Base-by-base conservation (phyloP, 768 basidiomycete genomes). In the Leccinellum rugosiceps region DNA sequence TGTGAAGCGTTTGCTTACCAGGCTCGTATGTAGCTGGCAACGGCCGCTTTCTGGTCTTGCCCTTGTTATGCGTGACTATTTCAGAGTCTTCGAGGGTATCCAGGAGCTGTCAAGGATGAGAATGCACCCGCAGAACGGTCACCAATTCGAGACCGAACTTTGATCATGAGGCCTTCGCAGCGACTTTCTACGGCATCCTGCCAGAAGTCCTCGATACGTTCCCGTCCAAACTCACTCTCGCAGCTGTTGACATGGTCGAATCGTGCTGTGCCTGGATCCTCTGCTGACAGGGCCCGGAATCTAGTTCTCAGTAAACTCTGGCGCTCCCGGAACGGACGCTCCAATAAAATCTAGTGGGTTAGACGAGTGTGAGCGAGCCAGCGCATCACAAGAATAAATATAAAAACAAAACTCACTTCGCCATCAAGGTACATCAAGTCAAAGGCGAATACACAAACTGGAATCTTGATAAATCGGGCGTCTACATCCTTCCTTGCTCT, bases 151-250 rank as follows among this genome's bases (percentile, higher is more conserved):
- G 43, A 47, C 77, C 26, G 44, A 43, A 86, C 88, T 74, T 97
- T 97, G 66, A 96, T 81, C 94, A 97, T 95, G 60, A 96, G 76
- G n/a, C 94, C 94, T 72, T 97, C 94, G 55, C 88, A 90, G 54
- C 85, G 84, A 67, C 86, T 86, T 66, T 84, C 83, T 23, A 93
- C 79, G 3, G 90, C 87, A 57, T 78, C 78, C 65, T 83, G 74
- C 83, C 92, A 92, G 71, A 96, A 96, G 6, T 75, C 79, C 68
- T 89, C 81, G 7, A 96, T 78, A 13, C 71, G 77, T n/a, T 79
- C 80, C 55, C 80, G 77, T 14, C 85, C 88, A 44, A 77, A 76
- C 35, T 79, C 76, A 64, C 88, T 87, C 60, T 86, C 84, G 57
- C 84, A 82, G 57, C 81, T 88, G 62, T 86, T 81, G 31, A 94